Conservation (phyloP, 345 rosid species). For the Stellera chamaejasme region DNA sequence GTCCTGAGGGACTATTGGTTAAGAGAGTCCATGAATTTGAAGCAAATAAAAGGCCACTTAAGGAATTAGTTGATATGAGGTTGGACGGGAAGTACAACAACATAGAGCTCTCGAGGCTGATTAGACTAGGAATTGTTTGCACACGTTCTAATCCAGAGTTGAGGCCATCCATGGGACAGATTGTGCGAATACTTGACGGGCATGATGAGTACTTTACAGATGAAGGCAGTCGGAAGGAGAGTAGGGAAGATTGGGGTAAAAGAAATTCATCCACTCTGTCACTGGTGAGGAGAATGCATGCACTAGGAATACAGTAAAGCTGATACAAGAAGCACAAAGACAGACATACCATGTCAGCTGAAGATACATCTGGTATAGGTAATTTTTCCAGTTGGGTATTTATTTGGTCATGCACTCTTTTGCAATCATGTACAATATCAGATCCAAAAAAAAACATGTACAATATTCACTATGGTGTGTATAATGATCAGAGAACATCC, state of each 20-base stretch:
- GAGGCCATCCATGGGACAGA: constrained; percentile 83
- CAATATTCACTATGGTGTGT: constrained; percentile 13
- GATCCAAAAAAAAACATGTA: neutral
- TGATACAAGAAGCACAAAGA: neutral
- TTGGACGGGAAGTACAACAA: constrained; percentile 38
- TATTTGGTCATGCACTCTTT: constrained; percentile 5
- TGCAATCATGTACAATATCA: constrained; percentile 3
- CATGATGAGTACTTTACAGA: constrained; percentile 38
- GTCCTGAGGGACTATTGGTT: constrained; percentile 67
- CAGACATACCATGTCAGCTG: neutral
- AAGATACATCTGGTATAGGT: neutral
- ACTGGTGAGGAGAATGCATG: constrained; percentile 66
- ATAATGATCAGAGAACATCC: constrained; percentile 8
- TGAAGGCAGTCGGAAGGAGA: constrained; percentile 33
- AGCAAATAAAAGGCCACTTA: constrained; percentile 31
- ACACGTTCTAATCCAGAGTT: constrained; percentile 61
- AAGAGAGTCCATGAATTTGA: constrained; percentile 47
- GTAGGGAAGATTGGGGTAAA: constrained; percentile 51
- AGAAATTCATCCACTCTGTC: constrained; percentile 53
- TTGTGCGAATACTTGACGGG: constrained; percentile 78
- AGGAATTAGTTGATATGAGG: constrained; percentile 50
- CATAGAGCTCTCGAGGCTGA: constrained; percentile 42
- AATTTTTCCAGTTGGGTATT: constrained; percentile 3
- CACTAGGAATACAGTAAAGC: constrained; percentile 73
- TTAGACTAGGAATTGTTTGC: constrained; percentile 68